Evolutionary conservation across 1,284 basidiomycete genomes (phyloP).

Genomic region (Stereum hirsutum): DNA sequence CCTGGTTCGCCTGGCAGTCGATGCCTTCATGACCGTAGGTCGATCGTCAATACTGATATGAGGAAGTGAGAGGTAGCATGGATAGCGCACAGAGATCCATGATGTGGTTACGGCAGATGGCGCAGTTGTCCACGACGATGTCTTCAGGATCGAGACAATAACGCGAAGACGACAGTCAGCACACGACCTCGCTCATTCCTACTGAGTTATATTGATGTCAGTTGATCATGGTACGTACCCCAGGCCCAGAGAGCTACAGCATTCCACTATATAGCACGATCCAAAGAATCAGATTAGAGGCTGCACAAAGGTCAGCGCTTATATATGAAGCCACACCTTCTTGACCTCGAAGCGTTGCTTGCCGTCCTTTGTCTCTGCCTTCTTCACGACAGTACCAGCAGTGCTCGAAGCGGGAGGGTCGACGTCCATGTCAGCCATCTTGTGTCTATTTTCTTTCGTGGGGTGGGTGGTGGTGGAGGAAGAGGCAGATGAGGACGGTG

Average conservation of each 20-base stretch:
- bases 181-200: not conserved
- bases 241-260: slow-evolving; percentile 95
- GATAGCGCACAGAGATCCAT: slow-evolving; percentile 82
- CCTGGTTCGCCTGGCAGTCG: slow-evolving; percentile 99
- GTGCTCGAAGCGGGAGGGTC: slow-evolving; percentile 36
- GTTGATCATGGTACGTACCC: slow-evolving; percentile 48
- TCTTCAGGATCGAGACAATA: slow-evolving; percentile 35
- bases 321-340: slow-evolving; percentile 54
- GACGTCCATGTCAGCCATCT: slow-evolving; percentile 74
- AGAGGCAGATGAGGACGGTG: not conserved
- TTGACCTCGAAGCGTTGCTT: slow-evolving; percentile 91
- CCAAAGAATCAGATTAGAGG: slow-evolving; percentile 6
- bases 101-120: slow-evolving; percentile 95
- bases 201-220: too few species aligned
- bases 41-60: slow-evolving; percentile 1
- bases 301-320: slow-evolving; percentile 1
- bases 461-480: too few species aligned
- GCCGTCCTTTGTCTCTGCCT: slow-evolving; percentile 39
- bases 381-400: slow-evolving; percentile 31
- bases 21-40: slow-evolving; percentile 58
- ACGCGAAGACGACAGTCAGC: slow-evolving; percentile 8
- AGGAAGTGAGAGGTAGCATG: slow-evolving; percentile 20
- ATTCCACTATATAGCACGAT: slow-evolving; percentile 73
- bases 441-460: too few species aligned
- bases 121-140: slow-evolving; percentile 94